Conservation (phyloP, 2,329 filamentous ascomycete genomes). For the Aspergillus sp. region DNA sequence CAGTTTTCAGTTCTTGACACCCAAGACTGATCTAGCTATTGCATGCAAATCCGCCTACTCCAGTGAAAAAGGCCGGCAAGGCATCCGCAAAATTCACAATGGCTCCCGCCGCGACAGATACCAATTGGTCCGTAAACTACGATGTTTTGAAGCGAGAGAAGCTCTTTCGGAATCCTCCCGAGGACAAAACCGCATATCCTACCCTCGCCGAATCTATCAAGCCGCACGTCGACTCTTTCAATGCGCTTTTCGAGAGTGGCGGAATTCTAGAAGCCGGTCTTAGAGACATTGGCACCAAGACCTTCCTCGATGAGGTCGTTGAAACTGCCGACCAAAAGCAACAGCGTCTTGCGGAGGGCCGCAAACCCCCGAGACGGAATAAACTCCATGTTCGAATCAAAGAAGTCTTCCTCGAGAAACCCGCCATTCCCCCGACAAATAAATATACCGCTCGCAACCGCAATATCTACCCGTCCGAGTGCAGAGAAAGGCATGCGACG, state of each 20-base stretch:
- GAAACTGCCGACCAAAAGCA: conserved; percentile 41
- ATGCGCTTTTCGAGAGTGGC: conserved; percentile 75
- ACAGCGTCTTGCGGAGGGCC: conserved; percentile 52
- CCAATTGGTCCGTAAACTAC: conserved; percentile 81
- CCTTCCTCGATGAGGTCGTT: conserved; percentile 75
- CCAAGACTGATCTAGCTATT: neutral
- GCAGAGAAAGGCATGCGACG: conserved; percentile 86
- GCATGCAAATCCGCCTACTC: conserved; percentile 16
- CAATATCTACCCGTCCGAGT: conserved; percentile 88
- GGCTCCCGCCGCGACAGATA: conserved; percentile 59
- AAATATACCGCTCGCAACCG: conserved; percentile 77
- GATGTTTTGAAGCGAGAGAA: conserved; percentile 82
- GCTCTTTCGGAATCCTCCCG: conserved; percentile 85
- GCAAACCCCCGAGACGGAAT: conserved; percentile 62
- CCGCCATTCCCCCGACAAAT: conserved; percentile 75
- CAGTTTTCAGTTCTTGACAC: neutral
- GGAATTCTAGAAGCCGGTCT: conserved; percentile 74
- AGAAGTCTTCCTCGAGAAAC: conserved; percentile 79
- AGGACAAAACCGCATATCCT: conserved; percentile 84
- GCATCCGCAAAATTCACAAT: conserved; percentile 41
- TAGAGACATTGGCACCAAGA: conserved; percentile 85
- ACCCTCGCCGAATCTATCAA: conserved; percentile 80
- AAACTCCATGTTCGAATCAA: conserved; percentile 74
- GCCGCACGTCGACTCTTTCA: conserved; percentile 95
- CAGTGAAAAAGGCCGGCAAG: neutral